Percentiles rank a stretch among this genome's conserved stretches.
phyloP scores from a whole-genome alignment of 1,284 basidiomycete genomes.

The Ganoderma multipileum region DNA sequence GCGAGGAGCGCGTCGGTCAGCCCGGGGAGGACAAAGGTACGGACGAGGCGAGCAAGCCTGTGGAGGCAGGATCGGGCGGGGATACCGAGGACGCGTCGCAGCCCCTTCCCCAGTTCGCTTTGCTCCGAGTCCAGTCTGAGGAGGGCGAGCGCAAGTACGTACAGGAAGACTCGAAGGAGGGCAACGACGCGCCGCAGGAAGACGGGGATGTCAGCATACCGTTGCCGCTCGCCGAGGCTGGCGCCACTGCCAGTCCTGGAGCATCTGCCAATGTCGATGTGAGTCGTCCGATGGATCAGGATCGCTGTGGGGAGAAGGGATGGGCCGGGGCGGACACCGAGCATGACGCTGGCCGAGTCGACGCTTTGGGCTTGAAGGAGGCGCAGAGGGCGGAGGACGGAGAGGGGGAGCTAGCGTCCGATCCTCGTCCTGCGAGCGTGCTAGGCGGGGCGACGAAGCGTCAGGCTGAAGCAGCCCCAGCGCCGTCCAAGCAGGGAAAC shows the following conservation, averaged over 20 bases:
- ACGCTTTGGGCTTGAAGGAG: neutral
- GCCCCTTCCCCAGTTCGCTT: slow-evolving; percentile 2
- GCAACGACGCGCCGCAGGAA: neutral
- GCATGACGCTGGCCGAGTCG: neutral
- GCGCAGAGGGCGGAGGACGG: neutral
- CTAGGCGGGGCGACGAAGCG: neutral
- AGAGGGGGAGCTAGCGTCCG: slow-evolving; percentile 4
- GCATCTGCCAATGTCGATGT: too few species aligned
- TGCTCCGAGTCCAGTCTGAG: neutral
- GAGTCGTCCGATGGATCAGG: neutral
- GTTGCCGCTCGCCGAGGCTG: neutral
- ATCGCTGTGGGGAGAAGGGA: neutral
- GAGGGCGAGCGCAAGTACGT: neutral
- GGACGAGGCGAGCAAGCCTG: neutral
- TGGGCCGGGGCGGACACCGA: neutral
- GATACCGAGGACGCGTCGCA: neutral
- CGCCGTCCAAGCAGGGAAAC: neutral
- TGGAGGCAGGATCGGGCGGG: neutral
- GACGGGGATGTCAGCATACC: neutral
- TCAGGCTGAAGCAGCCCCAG: neutral
- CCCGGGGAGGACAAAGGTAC: neutral
- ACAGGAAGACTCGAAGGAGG: neutral
- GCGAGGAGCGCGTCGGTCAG: neutral
- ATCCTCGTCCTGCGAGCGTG: slow-evolving; percentile 19
- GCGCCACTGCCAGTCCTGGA: neutral